Percentiles rank a stretch among this genome's conserved stretches.
Evolutionary conservation across 2,329 filamentous ascomycete genomes (phyloP).

Genomic region (Stromatinia cepivora): DNA sequence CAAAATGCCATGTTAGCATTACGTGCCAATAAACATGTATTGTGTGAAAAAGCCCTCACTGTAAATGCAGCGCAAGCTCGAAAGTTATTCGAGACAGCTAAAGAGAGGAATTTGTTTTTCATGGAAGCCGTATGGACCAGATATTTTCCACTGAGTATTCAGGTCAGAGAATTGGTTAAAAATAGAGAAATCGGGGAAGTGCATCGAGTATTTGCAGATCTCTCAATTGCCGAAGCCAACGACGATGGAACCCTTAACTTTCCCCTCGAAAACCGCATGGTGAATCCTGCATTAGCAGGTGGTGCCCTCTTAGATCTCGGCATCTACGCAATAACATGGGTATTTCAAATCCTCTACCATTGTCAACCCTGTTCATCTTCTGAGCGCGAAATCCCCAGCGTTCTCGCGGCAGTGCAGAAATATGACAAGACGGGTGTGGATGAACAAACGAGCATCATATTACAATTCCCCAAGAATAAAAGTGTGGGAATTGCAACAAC

Average conservation of each 20-base stretch:
- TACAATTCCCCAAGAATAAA: slow-evolving; percentile 58
- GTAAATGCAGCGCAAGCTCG: slow-evolving; percentile 66
- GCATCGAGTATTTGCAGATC: slow-evolving; percentile 45
- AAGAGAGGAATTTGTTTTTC: slow-evolving; percentile 58
- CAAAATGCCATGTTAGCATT: slow-evolving; percentile 66
- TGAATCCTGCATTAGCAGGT: slow-evolving; percentile 67
- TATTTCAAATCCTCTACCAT: slow-evolving; percentile 70
- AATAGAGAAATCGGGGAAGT: slow-evolving; percentile 46
- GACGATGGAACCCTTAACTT: slow-evolving; percentile 51
- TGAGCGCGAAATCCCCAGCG: slow-evolving; percentile 50
- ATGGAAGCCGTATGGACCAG: slow-evolving; percentile 72
- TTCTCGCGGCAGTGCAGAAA: slow-evolving; percentile 58
- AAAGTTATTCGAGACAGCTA: slow-evolving; percentile 59
- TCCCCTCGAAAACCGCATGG: slow-evolving; percentile 57
- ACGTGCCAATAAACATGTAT: slow-evolving; percentile 65
- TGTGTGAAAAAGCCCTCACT: slow-evolving; percentile 73
- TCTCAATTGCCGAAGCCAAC: slow-evolving; percentile 50
- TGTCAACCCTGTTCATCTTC: slow-evolving; percentile 47
- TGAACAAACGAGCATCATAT: slow-evolving; percentile 62
- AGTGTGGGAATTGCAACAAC: slow-evolving; percentile 63
- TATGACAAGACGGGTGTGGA: slow-evolving; percentile 62
- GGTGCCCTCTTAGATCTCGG: slow-evolving; percentile 68
- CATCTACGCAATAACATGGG: slow-evolving; percentile 70
- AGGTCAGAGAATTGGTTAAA: slow-evolving; percentile 53
- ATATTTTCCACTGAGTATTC: slow-evolving; percentile 66